Evolutionary conservation across 2,329 filamentous ascomycete species (phyloP), one percentile per base, ranked within the genome.

Genomic region (Neocatenulostroma microsporum): DNA sequence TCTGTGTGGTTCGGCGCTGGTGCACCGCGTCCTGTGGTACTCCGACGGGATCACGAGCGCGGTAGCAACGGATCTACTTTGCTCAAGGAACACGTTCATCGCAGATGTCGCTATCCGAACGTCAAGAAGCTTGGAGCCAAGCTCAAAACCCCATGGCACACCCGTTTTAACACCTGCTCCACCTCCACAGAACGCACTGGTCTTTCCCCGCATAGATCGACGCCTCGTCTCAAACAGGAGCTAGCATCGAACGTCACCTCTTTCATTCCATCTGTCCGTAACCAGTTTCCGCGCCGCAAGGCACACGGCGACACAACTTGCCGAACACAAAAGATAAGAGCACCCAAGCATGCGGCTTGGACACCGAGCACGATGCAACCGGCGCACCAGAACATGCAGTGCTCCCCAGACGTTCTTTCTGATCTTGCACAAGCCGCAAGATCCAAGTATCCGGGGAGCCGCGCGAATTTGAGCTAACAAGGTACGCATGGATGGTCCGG

Each of bases 131-230:
- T n/a, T n/a, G n/a, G 23, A n/a, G n/a, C 23, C 8, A 25, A 25
- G 23, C 8, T 25, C 23, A 25, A 25, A 25, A 25, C 9, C 23
- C 23, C n/a, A 9, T n/a, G 8, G 21, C 8, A 24, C 8, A 24
- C 21, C 21, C 8, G 21, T 24, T n/a, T 8, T 24, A 8, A 8
- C 21, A 12, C 19, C 30, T 20, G 17, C 30, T 14, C 30, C 25
- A 62, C 30, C 37, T 39, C 39, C 37, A 32, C 43, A 39, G 30
- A 38, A 32, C 21, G 40, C 37, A n/a, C n/a, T n/a, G n/a, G n/a
- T n/a, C n/a, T 37, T 34, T 41, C 39, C 44, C 44, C 41, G 41
- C 41, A 41, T 35, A 35, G 34, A 44, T 41, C 29, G 24, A 13
- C 29, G 24, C 28, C 28, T 14, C 18, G 11, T 26, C n/a, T 20